Percentiles rank a stretch among this genome's conserved stretches.
phyloP scores from a whole-genome alignment of 768 basidiomycete species.

The Mycena galopus region DNA sequence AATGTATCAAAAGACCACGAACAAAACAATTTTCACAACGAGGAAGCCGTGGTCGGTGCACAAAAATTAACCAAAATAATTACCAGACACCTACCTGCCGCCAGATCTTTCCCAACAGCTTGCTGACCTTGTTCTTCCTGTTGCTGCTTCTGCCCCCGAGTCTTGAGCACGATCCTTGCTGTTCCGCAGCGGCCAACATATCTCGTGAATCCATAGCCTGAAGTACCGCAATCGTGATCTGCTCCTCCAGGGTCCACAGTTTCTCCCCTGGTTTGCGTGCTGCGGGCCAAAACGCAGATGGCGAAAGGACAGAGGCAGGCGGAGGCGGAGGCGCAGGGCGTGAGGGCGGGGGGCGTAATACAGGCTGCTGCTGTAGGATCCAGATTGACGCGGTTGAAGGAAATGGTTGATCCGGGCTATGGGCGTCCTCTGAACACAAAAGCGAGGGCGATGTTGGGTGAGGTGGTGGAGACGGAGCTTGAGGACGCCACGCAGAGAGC shows the following conservation, averaged over 20 bases:
- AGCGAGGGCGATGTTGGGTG: neutral
- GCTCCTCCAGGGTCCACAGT: conserved; percentile 38
- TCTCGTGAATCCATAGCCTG: conserved; percentile 47
- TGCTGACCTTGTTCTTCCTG: conserved; percentile 6
- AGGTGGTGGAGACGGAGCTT: neutral
- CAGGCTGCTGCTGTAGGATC: conserved; percentile 4
- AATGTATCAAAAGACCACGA: neutral
- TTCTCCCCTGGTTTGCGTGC: neutral
- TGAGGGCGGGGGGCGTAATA: neutral
- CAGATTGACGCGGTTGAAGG: conserved; percentile 46
- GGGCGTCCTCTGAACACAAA: conserved; percentile 26
- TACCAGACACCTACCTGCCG: neutral
- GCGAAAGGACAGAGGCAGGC: neutral
- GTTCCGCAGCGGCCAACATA: conserved; percentile 1
- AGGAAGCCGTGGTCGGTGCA: neutral
- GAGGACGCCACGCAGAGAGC: conserved; percentile 23
- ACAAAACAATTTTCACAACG: neutral
- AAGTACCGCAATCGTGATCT: conserved; percentile 45
- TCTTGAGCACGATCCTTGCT: neutral
- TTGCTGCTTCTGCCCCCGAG: neutral
- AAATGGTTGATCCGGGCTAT: conserved; percentile 39
- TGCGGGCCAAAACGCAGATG: conserved; percentile 14
- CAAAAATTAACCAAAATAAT: neutral
- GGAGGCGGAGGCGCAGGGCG: neutral
- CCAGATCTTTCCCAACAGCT: conserved; percentile 22